Conservation (phyloP, 1,284 basidiomycete species). For the Pascua sp. region DNA sequence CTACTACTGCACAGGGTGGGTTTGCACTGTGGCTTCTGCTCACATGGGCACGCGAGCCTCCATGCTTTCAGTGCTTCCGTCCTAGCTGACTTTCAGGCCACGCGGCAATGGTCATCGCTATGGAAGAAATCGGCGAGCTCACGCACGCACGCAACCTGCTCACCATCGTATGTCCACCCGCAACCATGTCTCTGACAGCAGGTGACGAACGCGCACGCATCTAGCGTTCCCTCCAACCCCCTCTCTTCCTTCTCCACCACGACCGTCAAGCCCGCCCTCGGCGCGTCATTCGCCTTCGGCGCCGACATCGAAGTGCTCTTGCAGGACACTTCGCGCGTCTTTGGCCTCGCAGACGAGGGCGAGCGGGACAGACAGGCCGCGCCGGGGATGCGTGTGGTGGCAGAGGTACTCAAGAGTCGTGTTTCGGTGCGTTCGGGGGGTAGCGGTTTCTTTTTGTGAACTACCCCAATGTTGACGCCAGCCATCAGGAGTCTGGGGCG, state of each 20-base stretch:
- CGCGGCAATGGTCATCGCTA: constrained; percentile 41
- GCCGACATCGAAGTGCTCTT: constrained; percentile 41
- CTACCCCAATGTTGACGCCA: constrained; percentile 5
- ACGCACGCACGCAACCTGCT: constrained; percentile 26
- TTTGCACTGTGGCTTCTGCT: no score
- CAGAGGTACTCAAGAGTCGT: constrained; percentile 45
- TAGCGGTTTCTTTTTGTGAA: neutral
- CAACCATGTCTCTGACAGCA: constrained; percentile 9
- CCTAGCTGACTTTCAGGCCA: constrained; percentile 35
- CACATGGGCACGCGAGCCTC: no score
- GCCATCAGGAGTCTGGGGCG: constrained; percentile 39
- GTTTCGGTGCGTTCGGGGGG: constrained; percentile 32
- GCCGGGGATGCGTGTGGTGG: constrained; percentile 36
- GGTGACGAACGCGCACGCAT: constrained; percentile 36
- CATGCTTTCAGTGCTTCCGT: no score
- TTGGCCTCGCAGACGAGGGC: constrained; percentile 39
- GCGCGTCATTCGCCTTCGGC: constrained; percentile 36
- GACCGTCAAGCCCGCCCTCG: constrained; percentile 41
- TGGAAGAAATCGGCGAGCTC: constrained; percentile 38
- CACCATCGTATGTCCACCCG: constrained; percentile 24
- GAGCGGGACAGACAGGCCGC: constrained; percentile 34
- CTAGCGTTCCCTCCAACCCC: constrained; percentile 34
- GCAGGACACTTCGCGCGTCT: constrained; percentile 43
- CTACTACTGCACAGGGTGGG: constrained; percentile 40
- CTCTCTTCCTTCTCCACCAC: constrained; percentile 41